Evolutionary conservation across 2,329 filamentous ascomycete species (phyloP), one percentile per base, ranked within the genome.

Genomic region (Penicillium sp.): DNA sequence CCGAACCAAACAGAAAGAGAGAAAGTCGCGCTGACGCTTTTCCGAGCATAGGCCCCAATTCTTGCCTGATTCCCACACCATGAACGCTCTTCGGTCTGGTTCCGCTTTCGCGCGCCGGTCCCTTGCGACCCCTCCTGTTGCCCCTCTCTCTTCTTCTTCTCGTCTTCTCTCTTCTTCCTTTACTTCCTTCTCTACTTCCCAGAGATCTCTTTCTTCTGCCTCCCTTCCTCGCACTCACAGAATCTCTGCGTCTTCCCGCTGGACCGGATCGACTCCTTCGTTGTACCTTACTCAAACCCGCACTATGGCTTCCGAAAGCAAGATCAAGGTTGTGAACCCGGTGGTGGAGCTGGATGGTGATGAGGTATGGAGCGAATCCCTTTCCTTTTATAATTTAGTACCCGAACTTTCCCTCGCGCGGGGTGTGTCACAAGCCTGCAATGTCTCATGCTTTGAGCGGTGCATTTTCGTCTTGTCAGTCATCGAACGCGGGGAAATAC

Each of bases 251-350:
- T 60, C 70, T 63, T 56, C 67, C 61, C 70, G 69, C 63, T 69
- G 66, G 64, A 68, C 68, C 63, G 64, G 67, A 63, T 63, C 64
- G 56, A 64, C 62, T 41, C 62, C 64, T 48, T 63, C 67, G 29
- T 52, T 67, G 57, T 63, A 65, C 56, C 72, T 65, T 52, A 65
- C 59, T 55, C 76, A 79, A 63, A 68, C 68, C 52, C 77, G 80
- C 74, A 81, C 70, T 53, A 80, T 80, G 75, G 72, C 78, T 54
- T 70, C 73, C 59, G 72, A 72, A 58, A 82, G 85, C 73, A 99
- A 98, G 89, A 98, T 98, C 85, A 95, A 96, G 86, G 95, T 99
- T 83, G 93, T 96, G 87, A 98, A 96, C 80, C 95, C 95, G 65
- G 88, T 99, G 75, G 95, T 99, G 77, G 95, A 98, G 83, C 86